Evolutionary conservation across 495 filamentous ascomycete genomes (phyloP).

Genomic region (Choiromyces venosus): DNA sequence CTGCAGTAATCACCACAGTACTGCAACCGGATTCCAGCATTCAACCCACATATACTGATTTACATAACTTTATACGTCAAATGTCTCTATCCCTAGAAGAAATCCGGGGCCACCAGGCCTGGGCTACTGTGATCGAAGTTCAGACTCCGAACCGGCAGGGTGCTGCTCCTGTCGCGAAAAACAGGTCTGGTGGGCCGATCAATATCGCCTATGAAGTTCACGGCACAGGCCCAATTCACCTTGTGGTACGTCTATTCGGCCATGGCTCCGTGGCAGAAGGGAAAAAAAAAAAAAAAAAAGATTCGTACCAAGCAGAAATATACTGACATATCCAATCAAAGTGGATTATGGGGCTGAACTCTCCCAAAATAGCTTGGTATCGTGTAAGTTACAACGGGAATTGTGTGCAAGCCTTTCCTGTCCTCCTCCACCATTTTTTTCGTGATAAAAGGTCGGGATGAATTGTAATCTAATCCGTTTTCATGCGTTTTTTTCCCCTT

Average conservation of each 20-base stretch:
- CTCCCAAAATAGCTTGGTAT: slow-evolving; percentile 52
- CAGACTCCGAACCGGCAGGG: slow-evolving; percentile 34
- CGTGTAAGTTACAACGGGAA: slow-evolving; percentile 41
- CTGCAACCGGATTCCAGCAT: background rate
- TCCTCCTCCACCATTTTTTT: background rate
- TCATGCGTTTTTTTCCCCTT: slow-evolving; percentile 42
- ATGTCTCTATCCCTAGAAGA: slow-evolving; percentile 35
- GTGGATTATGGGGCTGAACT: slow-evolving; percentile 64
- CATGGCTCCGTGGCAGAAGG: slow-evolving; percentile 14
- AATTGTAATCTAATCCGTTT: slow-evolving; percentile 25
- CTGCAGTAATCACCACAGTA: background rate
- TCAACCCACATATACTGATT: background rate
- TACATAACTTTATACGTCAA: background rate
- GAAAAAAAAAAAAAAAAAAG: background rate
- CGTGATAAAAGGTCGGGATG: slow-evolving; percentile 9
- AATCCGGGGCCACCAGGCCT: slow-evolving; percentile 38
- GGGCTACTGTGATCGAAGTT: slow-evolving; percentile 29
- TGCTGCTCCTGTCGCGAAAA: slow-evolving; percentile 32
- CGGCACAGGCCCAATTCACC: slow-evolving; percentile 61
- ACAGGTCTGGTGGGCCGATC: slow-evolving; percentile 40
- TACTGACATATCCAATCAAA: slow-evolving; percentile 41
- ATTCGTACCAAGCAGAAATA: slow-evolving; percentile 11
- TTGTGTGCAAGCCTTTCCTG: background rate
- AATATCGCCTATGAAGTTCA: slow-evolving; percentile 57
- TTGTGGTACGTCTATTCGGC: slow-evolving; percentile 56